Evolutionary conservation across 768 basidiomycete species (phyloP), one percentile per base, ranked within the genome.

Genomic region (Russula virescens): DNA sequence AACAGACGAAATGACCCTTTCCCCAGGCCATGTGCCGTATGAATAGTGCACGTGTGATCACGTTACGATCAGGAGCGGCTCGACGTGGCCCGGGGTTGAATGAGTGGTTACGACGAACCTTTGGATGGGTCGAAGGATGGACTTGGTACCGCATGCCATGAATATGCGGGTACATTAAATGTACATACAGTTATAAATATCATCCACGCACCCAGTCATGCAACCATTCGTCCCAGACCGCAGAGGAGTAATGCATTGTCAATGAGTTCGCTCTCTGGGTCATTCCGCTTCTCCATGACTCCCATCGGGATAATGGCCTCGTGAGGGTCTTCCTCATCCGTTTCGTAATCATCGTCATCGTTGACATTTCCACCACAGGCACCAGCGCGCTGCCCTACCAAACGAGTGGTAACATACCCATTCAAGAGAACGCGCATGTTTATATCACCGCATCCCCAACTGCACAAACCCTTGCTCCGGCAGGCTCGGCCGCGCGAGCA

Each of bases 261-360:
- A 58, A 64, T 64, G 31, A 64, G 53, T 38, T 64, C 63, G 19
- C 46, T 52, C 38, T 64, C 58, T 26, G 47, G 13, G 1, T 57
- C 43, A 38, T 42, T 58, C 18, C 23, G 38, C 23, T 34, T 57
- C 23, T 56, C 25, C 13, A 23, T 54, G 48, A 61, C 73, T 71
- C 69, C 69, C 51, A 79, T 78, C 10, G 87, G 86, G 0, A 86
- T 88, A 51, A 88, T 74, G 10, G 83, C 82, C 71, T 89, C 86
- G 43, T 82, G 77, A 49, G 76, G 76, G n/a, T 86, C 86, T 50
- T 71, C 71, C 46, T 84, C 81, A 59, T 86, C 85, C n/a, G 83
- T 85, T 56, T 78, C 73, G n/a, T 80, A 81, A 18, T 75, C 72
- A 34, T 74, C 75, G 45, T 71, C 63, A 42, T 71, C 63, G 40